A percentile compares a stretch with the other conserved stretches of the same genome.
Evolutionary conservation across 106 monocot species (phyloP).

Genomic region (Amphibolis antarctica): DNA sequence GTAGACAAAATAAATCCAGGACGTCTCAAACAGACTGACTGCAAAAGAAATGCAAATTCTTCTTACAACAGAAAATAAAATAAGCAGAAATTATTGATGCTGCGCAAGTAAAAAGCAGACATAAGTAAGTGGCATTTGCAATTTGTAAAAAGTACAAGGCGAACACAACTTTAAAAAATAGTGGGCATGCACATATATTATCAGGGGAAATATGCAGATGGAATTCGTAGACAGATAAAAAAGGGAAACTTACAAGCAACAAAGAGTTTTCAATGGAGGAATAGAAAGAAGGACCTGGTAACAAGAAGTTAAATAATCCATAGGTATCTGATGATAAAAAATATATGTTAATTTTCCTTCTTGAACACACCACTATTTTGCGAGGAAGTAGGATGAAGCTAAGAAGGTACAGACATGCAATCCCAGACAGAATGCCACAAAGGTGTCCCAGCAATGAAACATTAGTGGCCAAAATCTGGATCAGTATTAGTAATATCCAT

Average conservation of each 20-base stretch:
- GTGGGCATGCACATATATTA: neutral
- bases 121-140: neutral
- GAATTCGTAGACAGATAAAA: neutral
- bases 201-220: neutral
- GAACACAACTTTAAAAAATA: neutral
- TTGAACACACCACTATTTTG: neutral
- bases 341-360: slow-evolving; percentile 4
- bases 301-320: slow-evolving; percentile 74
- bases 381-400: neutral
- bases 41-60: slow-evolving; percentile 9
- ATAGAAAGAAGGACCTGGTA: slow-evolving; percentile 78
- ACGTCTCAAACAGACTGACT: slow-evolving; percentile 79
- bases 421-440: slow-evolving; percentile 95
- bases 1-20: slow-evolving; percentile 86
- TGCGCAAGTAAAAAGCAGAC: neutral
- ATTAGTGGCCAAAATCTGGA: slow-evolving; percentile 78
- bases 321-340: slow-evolving; percentile 50
- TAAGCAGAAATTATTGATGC: neutral
- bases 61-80: neutral
- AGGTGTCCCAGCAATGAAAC: slow-evolving; percentile 89
- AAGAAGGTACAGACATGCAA: slow-evolving; percentile 68
- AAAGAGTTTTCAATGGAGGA: slow-evolving; percentile 71
- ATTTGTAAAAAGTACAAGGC: neutral
- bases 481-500: slow-evolving; percentile 82
- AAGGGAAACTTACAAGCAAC: slow-evolving; percentile 49